These are phyloP conservation scores for Penicillium nordicum DNA, from an alignment of 2,329 filamentous ascomycete species.

Conservation along the genomic window DNA sequence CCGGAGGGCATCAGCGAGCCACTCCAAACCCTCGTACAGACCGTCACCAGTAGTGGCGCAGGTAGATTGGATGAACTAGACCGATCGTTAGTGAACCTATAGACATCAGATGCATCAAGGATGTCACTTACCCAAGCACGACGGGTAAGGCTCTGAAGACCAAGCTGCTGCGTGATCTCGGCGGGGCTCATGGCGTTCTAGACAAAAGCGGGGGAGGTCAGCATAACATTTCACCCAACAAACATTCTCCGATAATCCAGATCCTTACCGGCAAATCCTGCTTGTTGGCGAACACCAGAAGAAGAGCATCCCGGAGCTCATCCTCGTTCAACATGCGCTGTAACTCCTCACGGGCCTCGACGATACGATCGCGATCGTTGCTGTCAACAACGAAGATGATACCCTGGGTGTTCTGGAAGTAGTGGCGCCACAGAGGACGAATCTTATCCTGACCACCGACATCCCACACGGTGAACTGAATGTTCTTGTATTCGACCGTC, in stretches of 20 bases:
- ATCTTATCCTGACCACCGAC: conserved; percentile 99
- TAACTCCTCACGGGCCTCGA: conserved; percentile 93
- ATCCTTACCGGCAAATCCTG: conserved; percentile 94
- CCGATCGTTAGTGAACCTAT: conserved; percentile 20
- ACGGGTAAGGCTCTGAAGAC: conserved; percentile 97
- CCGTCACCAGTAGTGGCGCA: conserved; percentile 98
- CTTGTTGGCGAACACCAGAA: conserved; percentile 99
- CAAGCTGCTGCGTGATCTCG: conserved; percentile 99
- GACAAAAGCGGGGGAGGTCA: conserved; percentile 27
- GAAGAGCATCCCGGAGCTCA: conserved; percentile 93
- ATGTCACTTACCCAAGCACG: conserved; percentile 84
- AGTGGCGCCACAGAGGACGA: conserved; percentile 97
- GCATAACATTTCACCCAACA: conserved; percentile 12
- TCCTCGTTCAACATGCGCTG: conserved; percentile 99
- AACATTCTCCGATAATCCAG: not conserved
- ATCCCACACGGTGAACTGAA: conserved; percentile 99
- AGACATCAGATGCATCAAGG: not conserved
- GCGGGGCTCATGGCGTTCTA: conserved; percentile 99
- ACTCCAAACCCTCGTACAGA: conserved; percentile 98
- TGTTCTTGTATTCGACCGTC: conserved; percentile 99
- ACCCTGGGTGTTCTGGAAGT: conserved; percentile 99
- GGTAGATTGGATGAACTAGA: conserved; percentile 96
- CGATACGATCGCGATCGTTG: conserved; percentile 97
- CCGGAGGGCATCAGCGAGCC: conserved; percentile 78
- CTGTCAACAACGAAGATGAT: conserved; percentile 99